Conservation (phyloP, 2,329 filamentous ascomycete species). For the Penicillium capsulatum region DNA sequence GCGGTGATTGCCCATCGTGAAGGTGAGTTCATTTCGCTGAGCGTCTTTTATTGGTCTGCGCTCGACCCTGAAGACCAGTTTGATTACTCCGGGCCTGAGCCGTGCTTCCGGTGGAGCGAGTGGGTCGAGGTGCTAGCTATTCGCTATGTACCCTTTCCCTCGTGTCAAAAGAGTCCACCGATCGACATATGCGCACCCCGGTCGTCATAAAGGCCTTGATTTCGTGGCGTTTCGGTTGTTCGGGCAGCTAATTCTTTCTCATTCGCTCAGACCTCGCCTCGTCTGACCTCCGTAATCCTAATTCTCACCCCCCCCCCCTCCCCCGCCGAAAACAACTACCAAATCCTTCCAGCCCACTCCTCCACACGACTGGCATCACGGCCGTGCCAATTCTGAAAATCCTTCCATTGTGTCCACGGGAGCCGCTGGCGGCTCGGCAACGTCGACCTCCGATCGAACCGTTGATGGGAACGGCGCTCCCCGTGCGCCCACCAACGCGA, state of each 20-base stretch:
- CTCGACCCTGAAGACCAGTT: background rate
- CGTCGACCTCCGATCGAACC: slow-evolving; percentile 31
- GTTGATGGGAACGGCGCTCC: slow-evolving; percentile 35
- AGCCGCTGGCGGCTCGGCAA: slow-evolving; percentile 41
- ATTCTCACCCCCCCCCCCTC: slow-evolving; percentile 26
- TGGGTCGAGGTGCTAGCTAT: slow-evolving; percentile 27
- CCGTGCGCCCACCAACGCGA: slow-evolving; percentile 31
- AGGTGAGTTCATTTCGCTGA: slow-evolving; percentile 55
- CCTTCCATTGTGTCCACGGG: slow-evolving; percentile 52
- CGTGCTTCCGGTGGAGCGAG: slow-evolving; percentile 21
- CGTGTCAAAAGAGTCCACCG: slow-evolving; percentile 17
- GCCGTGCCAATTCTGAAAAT: slow-evolving; percentile 65
- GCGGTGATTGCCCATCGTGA: slow-evolving; percentile 63
- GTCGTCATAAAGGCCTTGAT: slow-evolving; percentile 4
- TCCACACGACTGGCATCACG: slow-evolving; percentile 59
- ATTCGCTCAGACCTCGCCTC: slow-evolving; percentile 13
- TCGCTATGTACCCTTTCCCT: slow-evolving; percentile 24
- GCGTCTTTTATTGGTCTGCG: background rate
- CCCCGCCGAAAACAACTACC: slow-evolving; percentile 55
- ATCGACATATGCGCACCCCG: slow-evolving; percentile 18
- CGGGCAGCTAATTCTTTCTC: slow-evolving; percentile 13
- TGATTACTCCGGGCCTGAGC: slow-evolving; percentile 10
- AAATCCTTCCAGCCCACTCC: slow-evolving; percentile 55
- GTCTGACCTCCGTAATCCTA: slow-evolving; percentile 9
- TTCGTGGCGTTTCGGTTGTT: slow-evolving; percentile 14